Percentiles rank a stretch among this genome's conserved stretches.
Evolutionary conservation across 2,329 filamentous ascomycete species (phyloP).

Genomic region (Aphanoascus verrucosus): DNA sequence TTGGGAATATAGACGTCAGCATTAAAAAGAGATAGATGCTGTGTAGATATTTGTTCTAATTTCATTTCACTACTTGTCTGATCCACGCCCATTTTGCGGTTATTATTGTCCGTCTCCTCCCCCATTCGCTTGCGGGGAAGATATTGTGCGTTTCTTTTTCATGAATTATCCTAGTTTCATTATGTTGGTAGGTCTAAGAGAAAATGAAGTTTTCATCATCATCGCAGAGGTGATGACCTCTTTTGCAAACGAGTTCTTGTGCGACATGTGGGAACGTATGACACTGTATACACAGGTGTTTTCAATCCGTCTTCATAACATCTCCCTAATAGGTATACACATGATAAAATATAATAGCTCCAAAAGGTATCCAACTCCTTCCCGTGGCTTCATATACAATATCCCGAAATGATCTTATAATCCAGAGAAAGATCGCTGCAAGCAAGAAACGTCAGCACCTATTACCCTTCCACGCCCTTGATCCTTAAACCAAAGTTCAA

Average conservation of each 20-base stretch:
- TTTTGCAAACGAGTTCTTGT: no score
- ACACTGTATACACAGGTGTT: no score
- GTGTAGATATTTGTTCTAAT: not conserved
- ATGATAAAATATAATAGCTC: no score
- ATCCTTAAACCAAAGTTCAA: conserved; percentile 74
- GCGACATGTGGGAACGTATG: no score
- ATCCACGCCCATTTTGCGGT: not conserved
- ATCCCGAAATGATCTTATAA: no score
- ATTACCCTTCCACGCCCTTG: conserved; percentile 41
- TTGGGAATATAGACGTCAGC: conserved; percentile 71
- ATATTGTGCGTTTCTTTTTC: not conserved
- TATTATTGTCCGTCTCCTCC: not conserved
- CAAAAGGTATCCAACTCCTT: no score
- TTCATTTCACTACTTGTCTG: not conserved
- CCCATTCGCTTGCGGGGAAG: not conserved
- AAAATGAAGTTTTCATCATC: not conserved
- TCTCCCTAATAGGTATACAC: no score
- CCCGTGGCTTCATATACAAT: no score
- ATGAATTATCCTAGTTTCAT: not conserved
- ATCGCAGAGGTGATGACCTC: no score
- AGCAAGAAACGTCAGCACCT: not conserved
- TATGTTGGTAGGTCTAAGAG: not conserved
- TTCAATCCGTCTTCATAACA: not conserved
- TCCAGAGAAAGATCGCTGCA: not conserved
- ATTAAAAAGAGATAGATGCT: conserved; percentile 51